phyloP scores from a whole-genome alignment of 2,329 filamentous ascomycete genomes.

The Arthroderma sp. region DNA sequence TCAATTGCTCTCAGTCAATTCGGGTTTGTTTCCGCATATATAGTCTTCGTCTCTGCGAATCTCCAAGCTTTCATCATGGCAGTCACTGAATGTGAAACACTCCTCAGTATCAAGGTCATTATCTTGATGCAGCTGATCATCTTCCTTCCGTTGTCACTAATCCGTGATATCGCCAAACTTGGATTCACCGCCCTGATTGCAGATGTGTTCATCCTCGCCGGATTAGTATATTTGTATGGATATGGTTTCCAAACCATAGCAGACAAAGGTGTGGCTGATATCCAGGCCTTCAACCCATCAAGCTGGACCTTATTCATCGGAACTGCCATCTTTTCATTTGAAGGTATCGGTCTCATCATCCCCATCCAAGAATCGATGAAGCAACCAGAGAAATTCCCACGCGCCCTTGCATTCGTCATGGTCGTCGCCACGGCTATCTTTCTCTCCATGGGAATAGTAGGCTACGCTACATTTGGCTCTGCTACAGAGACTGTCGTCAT shows the following conservation, averaged over 20 bases:
- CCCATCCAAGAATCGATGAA: conserved; percentile 98
- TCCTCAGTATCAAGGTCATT: conserved; percentile 76
- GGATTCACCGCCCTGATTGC: conserved; percentile 88
- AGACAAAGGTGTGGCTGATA: conserved; percentile 65
- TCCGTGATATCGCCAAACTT: conserved; percentile 94
- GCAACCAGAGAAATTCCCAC: conserved; percentile 76
- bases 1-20: conserved; percentile 94
- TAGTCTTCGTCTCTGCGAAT: conserved; percentile 93
- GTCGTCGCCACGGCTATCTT: conserved; percentile 87
- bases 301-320: conserved; percentile 98
- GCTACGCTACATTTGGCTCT: conserved; percentile 91
- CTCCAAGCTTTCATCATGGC: conserved; percentile 88
- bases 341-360: conserved; percentile 93
- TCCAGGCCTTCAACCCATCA: conserved; percentile 75
- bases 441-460: conserved; percentile 78
- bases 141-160: conserved; percentile 84
- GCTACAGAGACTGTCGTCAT: conserved; percentile 93
- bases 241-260: conserved; percentile 81
- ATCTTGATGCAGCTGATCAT: conserved; percentile 92
- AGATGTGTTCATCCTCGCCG: conserved; percentile 86
- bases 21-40: conserved; percentile 89
- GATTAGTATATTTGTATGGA: conserved; percentile 87
- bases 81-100: conserved; percentile 72
- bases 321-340: conserved; percentile 97
- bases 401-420: conserved; percentile 82